These are phyloP conservation scores for Hemileccinum impolitum DNA, from an alignment of 768 basidiomycete genomes.

Conservation along the genomic window DNA sequence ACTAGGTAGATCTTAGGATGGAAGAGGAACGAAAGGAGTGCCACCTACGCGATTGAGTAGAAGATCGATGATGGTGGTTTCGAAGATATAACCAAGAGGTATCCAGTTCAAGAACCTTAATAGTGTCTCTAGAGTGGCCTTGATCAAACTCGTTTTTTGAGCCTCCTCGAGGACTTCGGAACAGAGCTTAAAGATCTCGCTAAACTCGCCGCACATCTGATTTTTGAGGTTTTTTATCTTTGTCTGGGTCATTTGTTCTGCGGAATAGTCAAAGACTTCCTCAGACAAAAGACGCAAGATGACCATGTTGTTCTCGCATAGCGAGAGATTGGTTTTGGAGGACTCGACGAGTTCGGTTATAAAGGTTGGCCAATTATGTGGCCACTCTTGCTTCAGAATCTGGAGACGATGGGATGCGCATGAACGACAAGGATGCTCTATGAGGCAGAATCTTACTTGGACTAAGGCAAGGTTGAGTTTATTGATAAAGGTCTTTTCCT, in stretches of 20 bases:
- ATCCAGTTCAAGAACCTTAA: constrained; percentile 99
- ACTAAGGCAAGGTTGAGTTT: constrained; percentile 97
- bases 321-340: constrained; percentile 90
- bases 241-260: constrained; percentile 97
- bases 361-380: constrained; percentile 97
- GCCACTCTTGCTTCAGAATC: constrained; percentile 99
- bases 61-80: constrained; percentile 94
- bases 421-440: not conserved
- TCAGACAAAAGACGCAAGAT: constrained; percentile 96
- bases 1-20: constrained; percentile 45
- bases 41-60: constrained; percentile 83
- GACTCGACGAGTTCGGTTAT: constrained; percentile 96
- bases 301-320: constrained; percentile 99
- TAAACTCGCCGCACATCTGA: constrained; percentile 96
- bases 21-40: constrained; percentile 6
- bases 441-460: constrained; percentile 52
- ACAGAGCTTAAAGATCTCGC: constrained; percentile 97
- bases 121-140: constrained; percentile 90
- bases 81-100: constrained; percentile 97
- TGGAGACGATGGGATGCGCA: constrained; percentile 30
- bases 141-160: constrained; percentile 93
- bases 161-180: constrained; percentile 96
- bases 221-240: constrained; percentile 98
- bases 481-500: constrained; percentile 92
- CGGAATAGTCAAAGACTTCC: constrained; percentile 98